Evolutionary conservation across 2,329 filamentous ascomycete genomes (phyloP).

Genomic region (Golovinomyces cichoracearum): DNA sequence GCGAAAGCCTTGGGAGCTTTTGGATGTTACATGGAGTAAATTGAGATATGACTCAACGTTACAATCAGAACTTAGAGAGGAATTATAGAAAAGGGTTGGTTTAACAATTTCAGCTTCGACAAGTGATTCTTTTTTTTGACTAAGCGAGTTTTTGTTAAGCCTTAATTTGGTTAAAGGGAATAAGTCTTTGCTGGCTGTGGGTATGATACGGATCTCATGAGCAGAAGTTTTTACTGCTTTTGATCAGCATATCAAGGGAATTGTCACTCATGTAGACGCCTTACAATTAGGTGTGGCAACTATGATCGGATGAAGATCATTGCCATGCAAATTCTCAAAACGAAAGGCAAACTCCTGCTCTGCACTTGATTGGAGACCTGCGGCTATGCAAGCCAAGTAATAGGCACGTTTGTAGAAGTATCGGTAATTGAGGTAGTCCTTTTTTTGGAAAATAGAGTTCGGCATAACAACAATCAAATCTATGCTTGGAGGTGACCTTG

Average conservation of each 20-base stretch:
- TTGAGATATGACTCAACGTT: slow-evolving; percentile 51
- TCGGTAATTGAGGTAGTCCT: slow-evolving; percentile 76
- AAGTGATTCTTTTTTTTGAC: slow-evolving; percentile 24
- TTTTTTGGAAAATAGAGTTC: slow-evolving; percentile 54
- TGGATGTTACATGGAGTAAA: slow-evolving; percentile 41
- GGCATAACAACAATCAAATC: slow-evolving; percentile 84
- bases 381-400: slow-evolving; percentile 61
- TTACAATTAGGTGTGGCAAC: slow-evolving; percentile 17
- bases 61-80: slow-evolving; percentile 52
- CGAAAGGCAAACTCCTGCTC: slow-evolving; percentile 27
- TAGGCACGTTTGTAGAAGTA: slow-evolving; percentile 91
- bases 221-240: slow-evolving; percentile 14
- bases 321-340: slow-evolving; percentile 45
- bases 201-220: slow-evolving; percentile 45
- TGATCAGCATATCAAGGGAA: background rate
- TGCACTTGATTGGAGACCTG: slow-evolving; percentile 31
- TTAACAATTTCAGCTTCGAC: slow-evolving; percentile 17
- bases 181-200: slow-evolving; percentile 38
- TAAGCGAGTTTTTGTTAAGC: slow-evolving; percentile 43
- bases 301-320: slow-evolving; percentile 47
- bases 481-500: slow-evolving; percentile 31
- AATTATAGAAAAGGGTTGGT: slow-evolving; percentile 71
- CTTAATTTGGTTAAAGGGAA: slow-evolving; percentile 49
- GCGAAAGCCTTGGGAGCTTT: slow-evolving; percentile 30
- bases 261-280: background rate